A percentile compares a stretch with the other conserved stretches of the same genome.
Evolutionary conservation across 202 grass and related monocot genomes (phyloP).

Genomic region (Setaria viridis): DNA sequence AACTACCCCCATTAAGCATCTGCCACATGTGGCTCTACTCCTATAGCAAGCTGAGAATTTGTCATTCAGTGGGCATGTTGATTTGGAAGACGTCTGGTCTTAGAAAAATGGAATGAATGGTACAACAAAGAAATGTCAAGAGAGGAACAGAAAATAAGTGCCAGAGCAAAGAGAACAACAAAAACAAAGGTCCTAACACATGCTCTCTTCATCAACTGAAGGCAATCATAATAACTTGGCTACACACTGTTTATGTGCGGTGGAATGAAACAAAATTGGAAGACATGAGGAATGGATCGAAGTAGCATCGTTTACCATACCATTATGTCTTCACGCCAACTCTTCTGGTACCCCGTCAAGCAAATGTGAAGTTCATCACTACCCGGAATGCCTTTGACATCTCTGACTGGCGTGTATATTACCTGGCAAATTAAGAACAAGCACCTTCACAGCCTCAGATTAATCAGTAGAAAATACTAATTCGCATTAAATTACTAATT

Average conservation of each 20-base stretch:
- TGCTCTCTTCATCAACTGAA: constrained; percentile 5
- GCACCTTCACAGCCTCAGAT: constrained; percentile 4
- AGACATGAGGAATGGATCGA: not conserved
- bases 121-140: constrained; percentile 7
- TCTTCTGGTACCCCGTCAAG: constrained; percentile 77
- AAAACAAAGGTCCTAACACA: not conserved
- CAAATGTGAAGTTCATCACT: constrained; percentile 58
- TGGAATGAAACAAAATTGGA: too few species aligned
- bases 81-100: not conserved
- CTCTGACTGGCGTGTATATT: constrained; percentile 64
- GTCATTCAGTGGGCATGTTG: constrained; percentile 1
- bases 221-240: not conserved
- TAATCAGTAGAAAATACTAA: not conserved
- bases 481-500: not conserved
- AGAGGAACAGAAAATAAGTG: not conserved
- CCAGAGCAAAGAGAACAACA: not conserved
- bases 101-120: not conserved
- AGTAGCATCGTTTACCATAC: constrained; percentile 51
- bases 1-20: not conserved
- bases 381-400: constrained; percentile 64
- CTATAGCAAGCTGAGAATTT: not conserved
- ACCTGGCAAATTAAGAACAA: constrained; percentile 49
- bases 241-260: not conserved
- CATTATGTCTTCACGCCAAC: constrained; percentile 71
- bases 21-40: constrained; percentile 8